Conservation (phyloP, 768 basidiomycete genomes). For the Kwoniella sp. region DNA sequence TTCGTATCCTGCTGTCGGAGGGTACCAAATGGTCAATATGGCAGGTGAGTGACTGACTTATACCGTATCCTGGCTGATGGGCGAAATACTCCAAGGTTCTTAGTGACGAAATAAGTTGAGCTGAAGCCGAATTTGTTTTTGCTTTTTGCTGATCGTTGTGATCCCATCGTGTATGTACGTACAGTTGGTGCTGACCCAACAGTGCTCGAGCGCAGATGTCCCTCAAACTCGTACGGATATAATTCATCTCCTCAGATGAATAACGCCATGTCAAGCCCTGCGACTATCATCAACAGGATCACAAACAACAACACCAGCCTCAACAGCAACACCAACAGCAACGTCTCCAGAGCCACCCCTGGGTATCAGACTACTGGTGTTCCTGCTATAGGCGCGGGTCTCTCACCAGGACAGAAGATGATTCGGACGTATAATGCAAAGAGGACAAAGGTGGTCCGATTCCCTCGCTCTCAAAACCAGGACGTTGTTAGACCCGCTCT, state of each 20-base stretch:
- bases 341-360: neutral
- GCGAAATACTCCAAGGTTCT: too few species aligned
- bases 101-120: too few species aligned
- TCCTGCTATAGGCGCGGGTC: neutral
- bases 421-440: neutral
- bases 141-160: neutral
- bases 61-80: too few species aligned
- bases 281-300: conserved; percentile 12
- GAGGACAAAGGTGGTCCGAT: neutral
- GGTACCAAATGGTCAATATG: neutral
- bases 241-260: conserved; percentile 7
- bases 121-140: too few species aligned
- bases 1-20: neutral
- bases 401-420: neutral
- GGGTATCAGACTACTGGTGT: neutral
- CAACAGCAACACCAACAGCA: neutral
- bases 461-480: neutral
- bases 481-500: neutral
- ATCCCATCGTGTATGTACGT: neutral
- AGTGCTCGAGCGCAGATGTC: neutral
- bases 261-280: conserved; percentile 2
- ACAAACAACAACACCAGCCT: neutral
- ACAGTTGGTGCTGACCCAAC: neutral
- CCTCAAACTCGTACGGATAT: neutral
- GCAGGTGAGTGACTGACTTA: conserved; percentile 4